These are phyloP conservation scores for Neoarthrinium moseri DNA, from an alignment of 2,329 filamentous ascomycete genomes.

Conservation along the genomic window DNA sequence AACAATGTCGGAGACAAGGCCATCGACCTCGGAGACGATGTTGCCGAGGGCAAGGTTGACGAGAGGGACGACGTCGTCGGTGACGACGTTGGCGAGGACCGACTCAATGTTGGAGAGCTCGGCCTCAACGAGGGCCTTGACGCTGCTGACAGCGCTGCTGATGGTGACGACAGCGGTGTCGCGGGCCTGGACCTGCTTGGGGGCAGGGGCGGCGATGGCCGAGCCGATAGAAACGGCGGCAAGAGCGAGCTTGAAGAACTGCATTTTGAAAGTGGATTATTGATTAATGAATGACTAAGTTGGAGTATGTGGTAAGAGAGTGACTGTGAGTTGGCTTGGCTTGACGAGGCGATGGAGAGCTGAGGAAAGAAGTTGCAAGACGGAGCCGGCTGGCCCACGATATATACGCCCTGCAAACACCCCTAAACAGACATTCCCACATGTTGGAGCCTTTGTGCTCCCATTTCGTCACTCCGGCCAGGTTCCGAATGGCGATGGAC, in stretches of 20 bases:
- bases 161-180: conserved; percentile 5
- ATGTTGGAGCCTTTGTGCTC: not conserved
- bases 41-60: conserved; percentile 21
- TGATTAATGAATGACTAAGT: conserved; percentile 25
- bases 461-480: conserved; percentile 10
- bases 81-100: conserved; percentile 13
- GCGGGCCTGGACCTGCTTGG: conserved; percentile 7
- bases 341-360: conserved; percentile 11
- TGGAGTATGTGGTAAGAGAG: conserved; percentile 19
- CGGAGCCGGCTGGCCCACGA: conserved; percentile 6
- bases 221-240: conserved; percentile 29
- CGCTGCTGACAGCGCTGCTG: conserved; percentile 14
- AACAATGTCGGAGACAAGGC: conserved; percentile 15
- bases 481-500: conserved; percentile 8
- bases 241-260: conserved; percentile 28
- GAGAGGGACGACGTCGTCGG: conserved; percentile 12
- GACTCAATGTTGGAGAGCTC: conserved; percentile 14
- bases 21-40: conserved; percentile 19
- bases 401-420: conserved; percentile 9
- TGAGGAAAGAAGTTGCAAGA: conserved; percentile 1
- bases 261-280: conserved; percentile 24
- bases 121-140: conserved; percentile 17
- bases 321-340: conserved; percentile 15
- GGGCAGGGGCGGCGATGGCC: conserved; percentile 23
- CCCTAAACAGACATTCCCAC: not conserved